These are phyloP conservation scores for Phyllostachys edulis DNA, from an alignment of 176 grass and related monocot genomes.

Conservation along the genomic window DNA sequence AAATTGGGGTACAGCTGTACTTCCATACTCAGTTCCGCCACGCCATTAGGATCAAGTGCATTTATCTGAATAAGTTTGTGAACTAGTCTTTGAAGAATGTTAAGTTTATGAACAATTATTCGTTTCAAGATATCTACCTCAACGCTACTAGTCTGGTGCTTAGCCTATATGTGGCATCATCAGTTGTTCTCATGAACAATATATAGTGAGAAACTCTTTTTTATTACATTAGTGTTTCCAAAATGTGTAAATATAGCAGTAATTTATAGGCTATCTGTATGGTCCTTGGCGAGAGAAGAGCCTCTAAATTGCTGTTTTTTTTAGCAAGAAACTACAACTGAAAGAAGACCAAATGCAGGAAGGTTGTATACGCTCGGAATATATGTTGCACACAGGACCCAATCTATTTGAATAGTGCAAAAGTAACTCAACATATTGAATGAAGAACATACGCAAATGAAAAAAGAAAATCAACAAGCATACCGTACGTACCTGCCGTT, in stretches of 20 bases:
- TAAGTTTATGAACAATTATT: constrained; percentile 22
- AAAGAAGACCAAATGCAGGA: neutral
- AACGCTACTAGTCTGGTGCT: neutral
- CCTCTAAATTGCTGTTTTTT: neutral
- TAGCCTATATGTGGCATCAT: neutral
- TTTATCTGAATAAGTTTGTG: neutral
- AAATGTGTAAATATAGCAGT: too few species aligned
- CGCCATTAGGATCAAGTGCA: constrained; percentile 23
- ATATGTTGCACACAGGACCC: neutral
- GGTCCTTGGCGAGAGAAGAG: neutral
- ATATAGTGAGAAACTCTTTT: neutral
- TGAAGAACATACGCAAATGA: neutral
- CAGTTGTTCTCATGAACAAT: neutral
- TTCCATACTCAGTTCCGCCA: too few species aligned
- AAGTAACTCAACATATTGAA: neutral
- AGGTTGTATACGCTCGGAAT: neutral
- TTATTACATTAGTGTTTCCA: neutral
- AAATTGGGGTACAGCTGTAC: too few species aligned
- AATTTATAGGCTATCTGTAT: too few species aligned
- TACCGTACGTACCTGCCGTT: neutral
- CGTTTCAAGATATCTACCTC: constrained; percentile 18
- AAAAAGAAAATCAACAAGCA: neutral
- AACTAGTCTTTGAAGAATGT: neutral
- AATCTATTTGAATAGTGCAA: neutral
- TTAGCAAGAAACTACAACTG: neutral